These are phyloP conservation scores for Samsoniella hepiali DNA, from an alignment of 2,329 filamentous ascomycete genomes.

Conservation along the genomic window DNA sequence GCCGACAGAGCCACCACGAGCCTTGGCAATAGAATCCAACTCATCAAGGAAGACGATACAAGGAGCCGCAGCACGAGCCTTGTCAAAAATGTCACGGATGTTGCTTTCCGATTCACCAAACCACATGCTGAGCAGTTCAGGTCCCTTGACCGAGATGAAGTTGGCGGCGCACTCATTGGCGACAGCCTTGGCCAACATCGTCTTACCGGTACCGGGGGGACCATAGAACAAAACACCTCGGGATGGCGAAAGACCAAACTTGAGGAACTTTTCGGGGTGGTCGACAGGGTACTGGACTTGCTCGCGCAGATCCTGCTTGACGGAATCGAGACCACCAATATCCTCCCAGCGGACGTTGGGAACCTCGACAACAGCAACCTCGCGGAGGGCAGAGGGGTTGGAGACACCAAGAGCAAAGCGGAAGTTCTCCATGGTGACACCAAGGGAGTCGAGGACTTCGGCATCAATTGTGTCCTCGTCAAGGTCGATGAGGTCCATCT, in stretches of 20 bases:
- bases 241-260: constrained; percentile 96
- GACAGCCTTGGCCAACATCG: constrained; percentile 97
- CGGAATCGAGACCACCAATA: constrained; percentile 94
- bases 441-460: constrained; percentile 94
- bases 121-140: constrained; percentile 99
- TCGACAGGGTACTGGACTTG: constrained; percentile 98
- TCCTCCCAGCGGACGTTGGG: constrained; percentile 99
- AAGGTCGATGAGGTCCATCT: constrained; percentile 99
- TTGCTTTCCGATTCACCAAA: constrained; percentile 99
- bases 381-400: constrained; percentile 96
- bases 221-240: constrained; percentile 99
- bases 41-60: constrained; percentile 99
- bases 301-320: constrained; percentile 99
- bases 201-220: constrained; percentile 99
- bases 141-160: constrained; percentile 99
- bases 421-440: constrained; percentile 99
- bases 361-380: constrained; percentile 98
- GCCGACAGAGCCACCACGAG: constrained; percentile 91
- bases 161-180: constrained; percentile 99
- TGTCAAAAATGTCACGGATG: constrained; percentile 99
- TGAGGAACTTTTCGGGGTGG: constrained; percentile 99
- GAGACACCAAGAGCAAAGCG: constrained; percentile 95
- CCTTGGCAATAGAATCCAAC: constrained; percentile 98
- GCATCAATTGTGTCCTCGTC: constrained; percentile 99
- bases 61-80: constrained; percentile 94